Evolutionary conservation across 2,329 filamentous ascomycete genomes (phyloP), one percentile per base, ranked within the genome.

Genomic region (Amesomyces nigricolor): DNA sequence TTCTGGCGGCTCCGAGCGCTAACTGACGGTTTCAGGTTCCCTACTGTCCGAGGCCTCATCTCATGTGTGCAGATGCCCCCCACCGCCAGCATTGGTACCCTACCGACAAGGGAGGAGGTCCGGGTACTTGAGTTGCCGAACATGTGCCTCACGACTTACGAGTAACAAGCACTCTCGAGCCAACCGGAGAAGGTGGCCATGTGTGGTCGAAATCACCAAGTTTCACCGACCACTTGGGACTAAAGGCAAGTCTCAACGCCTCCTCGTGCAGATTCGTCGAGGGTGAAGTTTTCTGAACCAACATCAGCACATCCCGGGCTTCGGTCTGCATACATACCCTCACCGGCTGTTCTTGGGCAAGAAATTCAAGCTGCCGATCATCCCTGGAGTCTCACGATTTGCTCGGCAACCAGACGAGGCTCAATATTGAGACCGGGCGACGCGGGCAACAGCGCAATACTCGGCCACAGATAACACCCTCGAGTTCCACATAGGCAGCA

Each of bases 11-110:
- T 32, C 22, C 26, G 51, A 32, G 47, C 51, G 47, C 55, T 51
- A 54, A 57, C 29, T 17, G 17, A 14, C 5, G 13, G 42, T 43
- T 51, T 54, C 51, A 50, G 26, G 16, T 38, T 14, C 37, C 10
- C 22, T 22, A 37, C 38, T 19, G 29, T 17, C 32, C 4, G 14
- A 26, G 19, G 22, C 13, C 16, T 26, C 45, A 6, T 32, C 46
- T 30, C 37, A 32, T 32, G 46, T 22, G 40, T 45, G 49, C 45
- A 42, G 16, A 26, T 40, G 32, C 26, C 13, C 9, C 5, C 13
- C 30, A 4, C 14, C n/a, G 13, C 22, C 19, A n/a, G 16, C 29
- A 14, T 17, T 22, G 30, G 32, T 30, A 47, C 16, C 30, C 16
- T 3, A 47, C 17, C 16, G 22, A 26, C 22, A 26, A 26, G 22